Evolutionary conservation across 1,284 basidiomycete species (phyloP).

Genomic region (Hypsizygus ulmarius): DNA sequence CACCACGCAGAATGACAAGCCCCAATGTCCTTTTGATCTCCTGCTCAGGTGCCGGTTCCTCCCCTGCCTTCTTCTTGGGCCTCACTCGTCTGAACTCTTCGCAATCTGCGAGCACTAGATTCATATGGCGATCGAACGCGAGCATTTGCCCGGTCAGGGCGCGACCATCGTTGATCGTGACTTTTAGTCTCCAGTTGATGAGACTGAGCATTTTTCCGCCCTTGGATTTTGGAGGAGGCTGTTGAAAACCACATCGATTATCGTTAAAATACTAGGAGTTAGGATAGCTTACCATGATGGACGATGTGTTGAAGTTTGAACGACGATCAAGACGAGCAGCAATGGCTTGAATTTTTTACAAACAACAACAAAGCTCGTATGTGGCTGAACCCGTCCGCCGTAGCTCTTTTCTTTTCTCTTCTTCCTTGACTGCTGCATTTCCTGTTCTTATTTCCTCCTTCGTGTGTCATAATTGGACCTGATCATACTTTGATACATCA

Average conservation of each 20-base stretch:
- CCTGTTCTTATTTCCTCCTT: too few species aligned
- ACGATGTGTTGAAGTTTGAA: conserved; percentile 28
- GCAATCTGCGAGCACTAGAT: conserved; percentile 96
- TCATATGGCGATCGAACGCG: conserved; percentile 99
- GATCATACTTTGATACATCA: too few species aligned
- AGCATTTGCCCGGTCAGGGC: conserved; percentile 97
- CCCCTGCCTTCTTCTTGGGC: conserved; percentile 81
- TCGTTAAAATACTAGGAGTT: neutral
- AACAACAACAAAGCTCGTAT: conserved; percentile 31
- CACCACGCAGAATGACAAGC: conserved; percentile 93
- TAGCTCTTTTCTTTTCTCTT: neutral
- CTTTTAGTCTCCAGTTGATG: conserved; percentile 96
- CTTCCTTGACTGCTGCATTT: too few species aligned
- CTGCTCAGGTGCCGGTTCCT: conserved; percentile 79
- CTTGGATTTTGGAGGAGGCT: conserved; percentile 94
- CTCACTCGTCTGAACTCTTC: conserved; percentile 92
- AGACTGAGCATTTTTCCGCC: conserved; percentile 97
- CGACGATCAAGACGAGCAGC: conserved; percentile 21
- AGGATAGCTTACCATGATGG: conserved; percentile 57
- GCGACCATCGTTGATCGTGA: conserved; percentile 98
- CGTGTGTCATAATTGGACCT: too few species aligned
- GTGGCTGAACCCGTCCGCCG: conserved; percentile 8
- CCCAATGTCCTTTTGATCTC: conserved; percentile 97
- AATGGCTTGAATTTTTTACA: conserved; percentile 22
- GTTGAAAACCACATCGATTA: conserved; percentile 5